Evolutionary conservation across 345 rosid species (phyloP).

Genomic region (Melaleuca quinquenervia): DNA sequence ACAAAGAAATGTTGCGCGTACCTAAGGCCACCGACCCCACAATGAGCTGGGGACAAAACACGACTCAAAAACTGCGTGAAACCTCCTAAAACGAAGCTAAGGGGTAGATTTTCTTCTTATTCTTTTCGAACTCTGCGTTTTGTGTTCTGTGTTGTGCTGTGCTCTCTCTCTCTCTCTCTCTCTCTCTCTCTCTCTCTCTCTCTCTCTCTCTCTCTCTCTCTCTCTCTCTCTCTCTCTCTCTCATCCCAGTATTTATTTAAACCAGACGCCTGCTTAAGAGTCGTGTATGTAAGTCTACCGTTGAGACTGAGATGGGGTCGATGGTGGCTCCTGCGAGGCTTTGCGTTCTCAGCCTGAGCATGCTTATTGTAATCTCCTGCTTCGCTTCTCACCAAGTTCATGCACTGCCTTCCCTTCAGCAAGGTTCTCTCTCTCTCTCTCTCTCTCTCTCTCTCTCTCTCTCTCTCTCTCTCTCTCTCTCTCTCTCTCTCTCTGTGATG

Average conservation of each 20-base stretch:
- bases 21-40: neutral
- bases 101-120: conserved; percentile 6
- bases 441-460: neutral
- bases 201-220: neutral
- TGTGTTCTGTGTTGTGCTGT: conserved; percentile 38
- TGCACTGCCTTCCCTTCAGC: neutral
- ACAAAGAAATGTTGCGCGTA: neutral
- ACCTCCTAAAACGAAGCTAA: conserved; percentile 10
- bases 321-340: neutral
- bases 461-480: neutral
- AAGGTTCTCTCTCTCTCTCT: neutral
- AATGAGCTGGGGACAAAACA: conserved; percentile 7
- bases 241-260: neutral
- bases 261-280: neutral
- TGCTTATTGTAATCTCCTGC: neutral
- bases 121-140: conserved; percentile 47
- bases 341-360: neutral
- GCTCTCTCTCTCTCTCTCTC: neutral
- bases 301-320: neutral
- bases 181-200: neutral
- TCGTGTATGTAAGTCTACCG: neutral
- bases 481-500: neutral
- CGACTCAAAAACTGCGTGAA: conserved; percentile 16
- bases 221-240: neutral
- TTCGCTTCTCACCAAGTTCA: neutral